A percentile compares a stretch with the other conserved stretches of the same genome.
Evolutionary conservation across 495 filamentous ascomycete genomes (phyloP).

Genomic region (Terfezia claveryi): DNA sequence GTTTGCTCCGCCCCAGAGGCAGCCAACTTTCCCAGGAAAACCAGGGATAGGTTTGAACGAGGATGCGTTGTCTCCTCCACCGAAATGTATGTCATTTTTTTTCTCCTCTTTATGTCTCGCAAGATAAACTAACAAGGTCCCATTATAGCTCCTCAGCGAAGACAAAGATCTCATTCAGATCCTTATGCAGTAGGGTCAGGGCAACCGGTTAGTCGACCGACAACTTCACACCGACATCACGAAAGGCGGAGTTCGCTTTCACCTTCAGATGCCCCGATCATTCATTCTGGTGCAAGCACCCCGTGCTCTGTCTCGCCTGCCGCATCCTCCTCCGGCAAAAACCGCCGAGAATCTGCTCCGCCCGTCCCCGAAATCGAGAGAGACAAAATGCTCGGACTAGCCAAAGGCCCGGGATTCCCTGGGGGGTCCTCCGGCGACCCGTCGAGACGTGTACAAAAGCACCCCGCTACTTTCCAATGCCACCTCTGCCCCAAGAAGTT

Average conservation of each 20-base stretch:
- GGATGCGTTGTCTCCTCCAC: constrained; percentile 66
- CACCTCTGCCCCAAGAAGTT: constrained; percentile 69
- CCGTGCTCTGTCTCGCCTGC: too few relatives aligned
- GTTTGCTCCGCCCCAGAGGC: constrained; percentile 54
- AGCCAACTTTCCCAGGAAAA: constrained; percentile 46
- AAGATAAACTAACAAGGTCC: neutral
- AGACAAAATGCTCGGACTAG: constrained; percentile 80
- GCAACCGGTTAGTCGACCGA: constrained; percentile 24
- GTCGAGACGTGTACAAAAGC: constrained; percentile 66
- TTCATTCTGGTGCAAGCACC: constrained; percentile 39
- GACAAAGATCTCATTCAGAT: constrained; percentile 49
- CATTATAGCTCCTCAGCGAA: neutral
- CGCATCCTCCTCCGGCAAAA: constrained; percentile 30
- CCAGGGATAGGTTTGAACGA: constrained; percentile 33
- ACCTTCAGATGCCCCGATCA: constrained; percentile 10
- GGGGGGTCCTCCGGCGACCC: constrained; percentile 32
- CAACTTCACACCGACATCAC: constrained; percentile 26
- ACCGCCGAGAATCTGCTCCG: constrained; percentile 46
- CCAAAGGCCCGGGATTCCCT: constrained; percentile 63
- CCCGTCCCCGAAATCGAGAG: constrained; percentile 59
- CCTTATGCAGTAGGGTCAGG: constrained; percentile 32
- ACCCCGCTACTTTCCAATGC: constrained; percentile 83
- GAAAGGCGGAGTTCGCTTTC: neutral
- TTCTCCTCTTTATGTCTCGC: too few relatives aligned
- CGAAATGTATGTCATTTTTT: constrained; percentile 40